Evolutionary conservation across 306 rosid species (phyloP).

Genomic region (Benincasa hispida): DNA sequence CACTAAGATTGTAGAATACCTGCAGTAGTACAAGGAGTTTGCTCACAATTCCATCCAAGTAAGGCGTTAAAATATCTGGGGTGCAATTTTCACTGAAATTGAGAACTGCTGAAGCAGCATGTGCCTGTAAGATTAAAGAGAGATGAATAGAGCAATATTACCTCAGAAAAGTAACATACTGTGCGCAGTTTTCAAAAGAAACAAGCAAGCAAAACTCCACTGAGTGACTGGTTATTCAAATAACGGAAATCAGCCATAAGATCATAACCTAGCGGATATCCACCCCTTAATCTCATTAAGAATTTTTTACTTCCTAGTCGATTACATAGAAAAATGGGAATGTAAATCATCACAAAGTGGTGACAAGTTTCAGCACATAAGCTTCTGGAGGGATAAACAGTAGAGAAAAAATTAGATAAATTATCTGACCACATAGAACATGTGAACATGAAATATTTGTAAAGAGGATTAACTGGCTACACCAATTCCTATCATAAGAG

Average conservation of each 20-base stretch:
- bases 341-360: background rate
- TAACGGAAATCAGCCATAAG: background rate
- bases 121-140: constrained; percentile 45
- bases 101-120: constrained; percentile 99
- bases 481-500: background rate
- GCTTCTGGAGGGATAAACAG: background rate
- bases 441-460: background rate
- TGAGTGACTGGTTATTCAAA: background rate
- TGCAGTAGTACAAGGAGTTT: constrained; percentile 88
- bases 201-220: background rate
- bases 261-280: background rate
- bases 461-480: background rate
- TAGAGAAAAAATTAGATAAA: background rate
- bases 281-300: background rate
- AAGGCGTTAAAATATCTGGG: constrained; percentile 78
- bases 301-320: background rate
- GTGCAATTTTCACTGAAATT: constrained; percentile 98
- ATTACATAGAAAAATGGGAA: background rate
- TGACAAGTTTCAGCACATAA: background rate
- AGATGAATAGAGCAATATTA: background rate
- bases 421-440: background rate
- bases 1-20: constrained; percentile 25
- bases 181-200: background rate
- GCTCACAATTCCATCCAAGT: constrained; percentile 89
- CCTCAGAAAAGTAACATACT: background rate